Evolutionary conservation across 495 filamentous ascomycete species (phyloP).

Genomic region (Penicillium verhagenii): DNA sequence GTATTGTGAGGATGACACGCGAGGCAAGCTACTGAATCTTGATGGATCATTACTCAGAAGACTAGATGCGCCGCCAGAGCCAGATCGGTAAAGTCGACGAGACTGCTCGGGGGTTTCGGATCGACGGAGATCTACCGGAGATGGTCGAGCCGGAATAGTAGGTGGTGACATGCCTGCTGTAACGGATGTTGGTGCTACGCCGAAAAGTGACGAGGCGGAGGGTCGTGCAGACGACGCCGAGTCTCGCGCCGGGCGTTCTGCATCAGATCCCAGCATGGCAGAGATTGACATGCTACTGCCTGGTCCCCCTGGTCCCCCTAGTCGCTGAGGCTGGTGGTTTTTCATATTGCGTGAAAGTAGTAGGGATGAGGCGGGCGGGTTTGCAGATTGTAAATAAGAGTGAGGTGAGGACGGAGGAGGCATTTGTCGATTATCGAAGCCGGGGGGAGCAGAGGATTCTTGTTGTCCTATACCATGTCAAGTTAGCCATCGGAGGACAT

Average conservation of each 20-base stretch:
- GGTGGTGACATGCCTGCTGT: slow-evolving; percentile 48
- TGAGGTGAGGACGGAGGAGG: slow-evolving; percentile 60
- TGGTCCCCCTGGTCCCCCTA: too few relatives aligned
- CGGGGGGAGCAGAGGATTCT: slow-evolving; percentile 44
- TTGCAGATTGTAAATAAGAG: slow-evolving; percentile 45
- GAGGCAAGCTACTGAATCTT: slow-evolving; percentile 37
- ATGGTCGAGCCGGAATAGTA: slow-evolving; percentile 41
- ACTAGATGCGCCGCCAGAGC: slow-evolving; percentile 40
- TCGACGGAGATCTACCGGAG: slow-evolving; percentile 60
- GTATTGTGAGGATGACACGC: slow-evolving; percentile 34
- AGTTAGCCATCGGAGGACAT: neutral
- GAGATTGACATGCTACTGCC: slow-evolving; percentile 95
- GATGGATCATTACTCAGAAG: slow-evolving; percentile 29
- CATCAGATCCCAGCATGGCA: slow-evolving; percentile 71
- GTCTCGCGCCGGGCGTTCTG: slow-evolving; percentile 63
- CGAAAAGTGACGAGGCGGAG: slow-evolving; percentile 46
- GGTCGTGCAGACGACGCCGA: slow-evolving; percentile 53
- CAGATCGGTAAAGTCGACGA: slow-evolving; percentile 43
- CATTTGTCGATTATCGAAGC: slow-evolving; percentile 56
- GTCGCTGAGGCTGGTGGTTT: slow-evolving; percentile 47
- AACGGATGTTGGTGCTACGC: slow-evolving; percentile 31
- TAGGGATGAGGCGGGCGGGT: slow-evolving; percentile 45
- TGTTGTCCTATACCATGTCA: slow-evolving; percentile 26
- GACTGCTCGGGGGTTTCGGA: slow-evolving; percentile 73
- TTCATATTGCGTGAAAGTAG: slow-evolving; percentile 54